Base-by-base conservation (phyloP, 495 filamentous ascomycete species). In the Clavariopsis aquatica region DNA sequence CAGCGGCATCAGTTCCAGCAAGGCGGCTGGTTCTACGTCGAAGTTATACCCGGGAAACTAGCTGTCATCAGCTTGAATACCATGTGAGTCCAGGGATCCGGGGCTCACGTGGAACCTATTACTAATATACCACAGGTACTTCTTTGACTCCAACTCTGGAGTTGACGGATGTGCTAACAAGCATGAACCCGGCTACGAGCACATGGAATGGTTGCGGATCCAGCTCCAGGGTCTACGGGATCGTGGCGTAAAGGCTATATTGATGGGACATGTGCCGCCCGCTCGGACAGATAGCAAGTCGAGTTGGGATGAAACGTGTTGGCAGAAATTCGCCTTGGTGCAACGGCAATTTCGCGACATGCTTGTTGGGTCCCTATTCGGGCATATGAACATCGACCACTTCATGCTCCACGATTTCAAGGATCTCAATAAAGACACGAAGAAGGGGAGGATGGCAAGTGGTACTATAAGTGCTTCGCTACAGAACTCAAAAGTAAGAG, bases 311-410 rank as follows among this genome's bases (percentile, higher is more conserved):
- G 87, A 90, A 77, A 91, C 89, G 0, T 99, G 94, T 77, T 99
- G 95, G 94, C 94, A 96, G 74, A 96, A 96, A 72, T 99, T 96
- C 75, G 89, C 93, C 0, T 78, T 97, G 2, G 97, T 92, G 91
- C 74, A 92, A 67, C 80, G 85, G 69, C 90, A 92, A 69, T 99
- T 92, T 70, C 89, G 95, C 36, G 94, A 99, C 74, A 87, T 99
- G 12, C 79, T 99, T 12, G 82, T 92, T 36, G 83, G 84, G 7
- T 84, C 85, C 17, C 59, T 94, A 17, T 99, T 89, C 68, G 94
- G 93, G 1, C 94, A 99, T 73, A 98, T 99, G 93, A 99, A 99
- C 72, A 88, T 96, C 64, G 94, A 99, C 71, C 94, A 99, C 73
- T 99, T 98, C 77, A 83, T 98, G 70, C 76, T 99, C 9, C 93